Conservation (phyloP, 1,284 basidiomycete genomes). For the Tranzscheliella williamsii region DNA sequence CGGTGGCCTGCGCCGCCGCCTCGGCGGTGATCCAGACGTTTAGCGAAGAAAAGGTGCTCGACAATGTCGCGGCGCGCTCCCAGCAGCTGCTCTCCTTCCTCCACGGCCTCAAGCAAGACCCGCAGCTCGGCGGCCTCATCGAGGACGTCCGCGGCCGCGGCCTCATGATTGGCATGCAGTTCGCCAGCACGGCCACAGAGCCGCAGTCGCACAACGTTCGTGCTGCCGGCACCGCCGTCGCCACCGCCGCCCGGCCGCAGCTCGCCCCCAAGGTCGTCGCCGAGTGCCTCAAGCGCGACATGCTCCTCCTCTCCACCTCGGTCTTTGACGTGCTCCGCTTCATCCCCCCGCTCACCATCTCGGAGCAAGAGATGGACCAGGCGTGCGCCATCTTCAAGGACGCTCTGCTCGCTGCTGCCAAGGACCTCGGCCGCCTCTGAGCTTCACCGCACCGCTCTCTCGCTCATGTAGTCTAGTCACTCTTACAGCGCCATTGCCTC, state of each 20-base stretch:
- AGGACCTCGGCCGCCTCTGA: conserved; percentile 16
- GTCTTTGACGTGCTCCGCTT: conserved; percentile 55
- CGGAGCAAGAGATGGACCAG: conserved; percentile 41
- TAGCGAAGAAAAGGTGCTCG: conserved; percentile 50
- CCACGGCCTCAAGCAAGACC: conserved; percentile 18
- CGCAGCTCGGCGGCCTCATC: conserved; percentile 44
- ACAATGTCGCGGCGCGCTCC: conserved; percentile 49
- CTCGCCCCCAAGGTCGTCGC: conserved; percentile 46
- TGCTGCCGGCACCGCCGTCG: conserved; percentile 1
- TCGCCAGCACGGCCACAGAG: conserved; percentile 12
- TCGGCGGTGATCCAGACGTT: conserved; percentile 49
- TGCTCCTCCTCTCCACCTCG: conserved; percentile 55
- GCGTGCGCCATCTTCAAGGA: conserved; percentile 51
- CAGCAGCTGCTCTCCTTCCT: conserved; percentile 51
- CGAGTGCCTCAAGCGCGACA: conserved; percentile 46
- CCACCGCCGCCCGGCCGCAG: conserved; percentile 5
- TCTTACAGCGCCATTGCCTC: too few species aligned
- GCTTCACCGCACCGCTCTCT: too few species aligned
- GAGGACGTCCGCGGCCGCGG: conserved; percentile 55
- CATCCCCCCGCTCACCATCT: conserved; percentile 56
- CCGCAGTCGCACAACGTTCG: conserved; percentile 9
- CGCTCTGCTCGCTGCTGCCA: conserved; percentile 30
- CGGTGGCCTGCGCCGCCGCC: conserved; percentile 54
- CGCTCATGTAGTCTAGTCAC: too few species aligned
- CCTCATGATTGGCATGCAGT: conserved; percentile 58